Evolutionary conservation across 2,329 filamentous ascomycete species (phyloP), one percentile per base, ranked within the genome.

Genomic region (Fusarium sp.): DNA sequence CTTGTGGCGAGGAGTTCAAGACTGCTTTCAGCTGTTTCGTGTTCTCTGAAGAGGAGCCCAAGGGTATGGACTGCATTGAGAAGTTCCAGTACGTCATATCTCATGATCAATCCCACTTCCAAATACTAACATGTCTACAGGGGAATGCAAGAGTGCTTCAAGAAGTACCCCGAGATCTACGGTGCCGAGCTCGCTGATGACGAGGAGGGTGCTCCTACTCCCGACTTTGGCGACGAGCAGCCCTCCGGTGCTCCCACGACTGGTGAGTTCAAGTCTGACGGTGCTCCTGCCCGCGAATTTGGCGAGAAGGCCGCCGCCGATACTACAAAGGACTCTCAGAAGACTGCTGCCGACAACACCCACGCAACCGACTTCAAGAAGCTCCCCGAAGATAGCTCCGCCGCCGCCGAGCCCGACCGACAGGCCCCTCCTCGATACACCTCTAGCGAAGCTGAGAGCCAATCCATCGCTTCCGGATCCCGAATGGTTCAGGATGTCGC

Each of bases 21-120:
- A 90, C 90, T 25, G 96, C 96, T 0, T 99, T 99, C 77, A 97
- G 94, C 87, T 99, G 96, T 84, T 99, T 99, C 77, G 94, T 99
- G n/a, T 96, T 91, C 83, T 97, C 93, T 5, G 90, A 89, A 43
- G 93, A 97, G 79, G 96, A 99, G 79, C 94, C 94, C 37, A 99
- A 99, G 89, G 95, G 95, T 54, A 95, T 97, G 84, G 94, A 98
- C 79, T 98, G 94, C 83, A 96, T 98, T 77, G 94, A 97, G 28
- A 97, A 96, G 83, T 98, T 98, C 87, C 94, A 97, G 93, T 96
- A 86, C 48, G 92, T 87, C 47, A 25, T 21, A 10, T 20, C 12
- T 6, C 48, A 34, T 18, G 18, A 18, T 18, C 12, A 1, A 6
- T 7, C n/a, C 48, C n/a, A 11, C 27, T 40, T 11, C 2, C 11